Conservation (phyloP, 371 early-diverging fungal genomes). For the Syncephalis fuscata region DNA sequence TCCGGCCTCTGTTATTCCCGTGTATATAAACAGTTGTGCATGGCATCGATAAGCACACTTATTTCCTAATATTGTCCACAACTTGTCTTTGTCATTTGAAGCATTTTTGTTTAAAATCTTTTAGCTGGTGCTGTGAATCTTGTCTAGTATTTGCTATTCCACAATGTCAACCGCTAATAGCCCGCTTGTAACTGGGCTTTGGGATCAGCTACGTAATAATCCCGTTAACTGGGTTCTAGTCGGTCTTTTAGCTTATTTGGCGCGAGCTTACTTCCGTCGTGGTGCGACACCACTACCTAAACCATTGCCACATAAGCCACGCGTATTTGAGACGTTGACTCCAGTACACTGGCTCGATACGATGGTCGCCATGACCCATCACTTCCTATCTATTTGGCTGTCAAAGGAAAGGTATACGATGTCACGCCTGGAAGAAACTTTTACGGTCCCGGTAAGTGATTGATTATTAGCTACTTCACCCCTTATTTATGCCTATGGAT, state of each 20-base stretch:
- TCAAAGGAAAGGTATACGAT: constrained; percentile 77
- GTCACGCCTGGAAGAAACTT: constrained; percentile 70
- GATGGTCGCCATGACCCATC: constrained; percentile 19
- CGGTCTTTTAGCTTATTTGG: constrained; percentile 15
- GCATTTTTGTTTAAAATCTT: too few species aligned
- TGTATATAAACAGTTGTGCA: too few species aligned
- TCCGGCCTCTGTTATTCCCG: too few species aligned
- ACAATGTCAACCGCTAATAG: too few species aligned
- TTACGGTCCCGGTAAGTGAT: constrained; percentile 70
- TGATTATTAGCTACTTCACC: not conserved
- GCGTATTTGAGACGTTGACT: constrained; percentile 28
- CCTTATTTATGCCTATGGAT: not conserved
- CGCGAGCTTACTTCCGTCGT: constrained; percentile 6
- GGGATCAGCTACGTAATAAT: constrained; percentile 10
- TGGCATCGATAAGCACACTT: too few species aligned
- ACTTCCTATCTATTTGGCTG: constrained; percentile 49
- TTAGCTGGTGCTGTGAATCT: too few species aligned
- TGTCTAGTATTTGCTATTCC: too few species aligned
- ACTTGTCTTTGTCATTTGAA: too few species aligned
- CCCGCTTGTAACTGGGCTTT: not conserved
- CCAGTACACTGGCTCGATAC: constrained; percentile 40
- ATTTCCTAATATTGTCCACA: too few species aligned
- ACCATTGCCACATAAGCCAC: constrained; percentile 11
- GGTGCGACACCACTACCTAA: constrained; percentile 3
- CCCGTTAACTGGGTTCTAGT: constrained; percentile 37